phyloP scores from a whole-genome alignment of 805 yeast species.

The Yueomyces sinensis region DNA sequence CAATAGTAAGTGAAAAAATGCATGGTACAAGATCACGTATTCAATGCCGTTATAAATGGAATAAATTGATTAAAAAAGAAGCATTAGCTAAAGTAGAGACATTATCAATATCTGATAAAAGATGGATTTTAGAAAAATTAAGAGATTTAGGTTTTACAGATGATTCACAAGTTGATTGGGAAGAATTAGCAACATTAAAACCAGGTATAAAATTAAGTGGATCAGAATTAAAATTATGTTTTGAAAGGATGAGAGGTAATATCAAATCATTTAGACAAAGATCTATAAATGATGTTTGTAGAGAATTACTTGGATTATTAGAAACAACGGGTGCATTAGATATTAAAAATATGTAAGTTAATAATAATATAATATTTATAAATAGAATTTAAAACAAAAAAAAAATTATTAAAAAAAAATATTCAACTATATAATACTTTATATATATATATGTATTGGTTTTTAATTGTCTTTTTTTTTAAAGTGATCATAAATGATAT shows the following conservation, averaged over 20 bases:
- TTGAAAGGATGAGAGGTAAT: conserved; percentile 42
- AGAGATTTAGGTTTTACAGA: conserved; percentile 30
- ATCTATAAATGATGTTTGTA: conserved; percentile 24
- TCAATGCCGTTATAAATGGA: conserved; percentile 95
- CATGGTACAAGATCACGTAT: conserved; percentile 80
- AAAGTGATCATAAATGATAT: too few species aligned
- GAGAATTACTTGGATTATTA: conserved; percentile 10
- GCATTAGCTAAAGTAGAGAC: conserved; percentile 30
- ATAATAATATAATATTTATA: too few species aligned
- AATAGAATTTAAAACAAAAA: too few species aligned
- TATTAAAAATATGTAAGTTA: neutral
- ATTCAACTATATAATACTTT: conserved; percentile 12
- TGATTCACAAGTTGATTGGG: conserved; percentile 40
- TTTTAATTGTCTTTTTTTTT: too few species aligned
- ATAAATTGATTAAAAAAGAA: conserved; percentile 57
- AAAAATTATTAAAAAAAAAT: neutral
- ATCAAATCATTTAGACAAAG: conserved; percentile 36
- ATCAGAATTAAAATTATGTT: conserved; percentile 46
- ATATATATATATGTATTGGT: too few species aligned
- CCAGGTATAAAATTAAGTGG: conserved; percentile 41
- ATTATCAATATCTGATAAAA: conserved; percentile 34
- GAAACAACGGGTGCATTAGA: neutral
- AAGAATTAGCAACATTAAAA: conserved; percentile 34
- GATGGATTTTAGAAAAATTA: conserved; percentile 36
- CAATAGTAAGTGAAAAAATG: conserved; percentile 79